These are phyloP conservation scores for Termitomyces sp. DNA, from an alignment of 768 basidiomycete genomes.

Conservation along the genomic window DNA sequence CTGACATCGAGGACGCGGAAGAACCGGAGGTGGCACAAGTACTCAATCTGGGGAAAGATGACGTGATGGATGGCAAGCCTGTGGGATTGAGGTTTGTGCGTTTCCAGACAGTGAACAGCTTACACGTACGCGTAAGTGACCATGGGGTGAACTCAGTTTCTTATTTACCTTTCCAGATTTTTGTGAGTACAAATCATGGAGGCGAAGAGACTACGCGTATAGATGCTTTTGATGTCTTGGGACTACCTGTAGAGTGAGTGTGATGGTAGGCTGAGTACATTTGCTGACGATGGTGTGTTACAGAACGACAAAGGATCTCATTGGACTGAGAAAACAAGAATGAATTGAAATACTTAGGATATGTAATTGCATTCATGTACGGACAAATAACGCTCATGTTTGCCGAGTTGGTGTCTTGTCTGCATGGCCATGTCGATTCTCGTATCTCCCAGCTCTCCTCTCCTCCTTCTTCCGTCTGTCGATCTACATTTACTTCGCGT, in stretches of 20 bases:
- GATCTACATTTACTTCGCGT: constrained; percentile 47
- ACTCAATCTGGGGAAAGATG: constrained; percentile 43
- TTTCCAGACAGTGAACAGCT: constrained; percentile 61
- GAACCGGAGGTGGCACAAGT: constrained; percentile 52
- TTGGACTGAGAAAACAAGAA: constrained; percentile 24
- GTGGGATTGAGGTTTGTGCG: constrained; percentile 58
- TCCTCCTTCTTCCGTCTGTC: constrained; percentile 36
- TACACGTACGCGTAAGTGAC: constrained; percentile 41
- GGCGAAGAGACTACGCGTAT: constrained; percentile 60
- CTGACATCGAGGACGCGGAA: constrained; percentile 51
- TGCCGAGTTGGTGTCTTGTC: no score
- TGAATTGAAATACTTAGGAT: not conserved
- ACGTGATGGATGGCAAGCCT: constrained; percentile 39
- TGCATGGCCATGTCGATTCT: constrained; percentile 16
- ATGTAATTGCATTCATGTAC: no score
- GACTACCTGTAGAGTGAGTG: constrained; percentile 52
- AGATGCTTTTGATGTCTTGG: constrained; percentile 61
- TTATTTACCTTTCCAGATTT: constrained; percentile 40
- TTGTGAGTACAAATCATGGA: constrained; percentile 63
- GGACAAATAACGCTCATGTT: no score
- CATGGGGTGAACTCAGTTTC: not conserved
- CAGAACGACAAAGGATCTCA: constrained; percentile 30
- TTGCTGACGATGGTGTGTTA: not conserved
- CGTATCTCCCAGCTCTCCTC: constrained; percentile 19
- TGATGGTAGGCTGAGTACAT: not conserved